These are phyloP conservation scores for Rosa persica DNA, from an alignment of 306 rosid species.

Conservation along the genomic window DNA sequence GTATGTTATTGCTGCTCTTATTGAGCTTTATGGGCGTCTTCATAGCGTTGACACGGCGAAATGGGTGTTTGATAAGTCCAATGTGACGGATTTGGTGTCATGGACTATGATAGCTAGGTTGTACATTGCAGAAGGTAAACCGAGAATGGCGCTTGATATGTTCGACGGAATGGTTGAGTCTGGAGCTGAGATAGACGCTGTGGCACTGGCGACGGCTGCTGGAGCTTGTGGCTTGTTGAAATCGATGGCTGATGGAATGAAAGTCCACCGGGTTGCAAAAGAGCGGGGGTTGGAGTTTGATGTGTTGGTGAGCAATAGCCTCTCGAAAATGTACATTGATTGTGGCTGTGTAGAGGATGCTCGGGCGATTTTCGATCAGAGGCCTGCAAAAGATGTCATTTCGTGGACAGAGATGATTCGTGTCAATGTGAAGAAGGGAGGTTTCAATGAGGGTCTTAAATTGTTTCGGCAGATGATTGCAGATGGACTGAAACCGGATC, in stretches of 20 bases:
- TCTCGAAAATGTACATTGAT: constrained; percentile 66
- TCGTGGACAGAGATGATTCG: constrained; percentile 63
- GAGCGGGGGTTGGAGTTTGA: constrained; percentile 51
- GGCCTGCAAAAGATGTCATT: constrained; percentile 52
- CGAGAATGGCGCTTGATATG: constrained; percentile 41
- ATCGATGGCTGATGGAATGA: constrained; percentile 44
- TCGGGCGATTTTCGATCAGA: constrained; percentile 40
- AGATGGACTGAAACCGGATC: constrained; percentile 51
- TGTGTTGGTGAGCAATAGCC: constrained; percentile 54
- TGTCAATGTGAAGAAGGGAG: constrained; percentile 55
- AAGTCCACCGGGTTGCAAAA: constrained; percentile 46
- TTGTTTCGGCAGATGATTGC: constrained; percentile 53
- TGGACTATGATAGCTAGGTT: constrained; percentile 68
- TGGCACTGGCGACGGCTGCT: constrained; percentile 53
- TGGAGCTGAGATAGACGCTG: constrained; percentile 42
- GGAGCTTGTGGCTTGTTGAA: constrained; percentile 47
- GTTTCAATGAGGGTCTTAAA: constrained; percentile 60
- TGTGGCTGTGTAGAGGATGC: constrained; percentile 52
- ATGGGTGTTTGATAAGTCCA: constrained; percentile 43
- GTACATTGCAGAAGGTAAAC: constrained; percentile 42
- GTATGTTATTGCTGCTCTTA: constrained; percentile 48
- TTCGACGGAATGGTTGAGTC: constrained; percentile 47
- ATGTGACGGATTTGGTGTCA: constrained; percentile 37
- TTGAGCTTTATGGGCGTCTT: constrained; percentile 59
- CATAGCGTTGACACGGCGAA: constrained; percentile 42